Evolutionary conservation across 179 eudicot species (phyloP), one percentile per base, ranked within the genome.

Genomic region (Patellifolia procumbens): DNA sequence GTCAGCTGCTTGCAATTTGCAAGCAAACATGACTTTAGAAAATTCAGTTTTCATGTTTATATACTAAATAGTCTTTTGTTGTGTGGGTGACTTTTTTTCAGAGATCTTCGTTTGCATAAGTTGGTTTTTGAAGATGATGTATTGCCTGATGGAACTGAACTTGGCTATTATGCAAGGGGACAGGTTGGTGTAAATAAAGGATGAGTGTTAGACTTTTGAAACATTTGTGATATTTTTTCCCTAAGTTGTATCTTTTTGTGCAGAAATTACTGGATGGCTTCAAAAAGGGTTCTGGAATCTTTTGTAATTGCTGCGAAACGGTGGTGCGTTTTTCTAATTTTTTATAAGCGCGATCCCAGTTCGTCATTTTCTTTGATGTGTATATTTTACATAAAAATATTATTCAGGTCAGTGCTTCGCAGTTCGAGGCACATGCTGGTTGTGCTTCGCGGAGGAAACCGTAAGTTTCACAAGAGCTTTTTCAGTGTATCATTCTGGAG

Each of bases 371-470:
- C 64, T 68, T 16, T 74, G 74, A 74, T 13, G 73, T 39, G 74
- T 48, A 45, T 34, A 34, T 26, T 37, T 77, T 35, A 74, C 67
- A 19, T 55, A 34, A 70, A 76, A 58, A 46, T 73, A 19, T 69
- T 51, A 43, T 70, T 52, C 87, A 95, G 99, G 88, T 95, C 70
- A 91, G 98, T 78, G 90, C 99, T 68, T 95, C 99, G 42, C 88
- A 78, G 48, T 95, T 95, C 79, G 99, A 95, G 89, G 89, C 94
- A 46, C 99, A 95, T 89, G 99, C 99, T 58, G 99, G 99, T 55
- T 91, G 88, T 89, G 91, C 98, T 74, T 82, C 96, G 1, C 90
- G 93, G 63, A 87, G 85, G 70, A 95, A 91, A 76, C 99, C 99
- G 99, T 95, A 67, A 88, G 99, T 91, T 63, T 80, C 15, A 46